phyloP scores from a whole-genome alignment of 1,139 yeast genomes.

The Yamadazyma aaseri region DNA sequence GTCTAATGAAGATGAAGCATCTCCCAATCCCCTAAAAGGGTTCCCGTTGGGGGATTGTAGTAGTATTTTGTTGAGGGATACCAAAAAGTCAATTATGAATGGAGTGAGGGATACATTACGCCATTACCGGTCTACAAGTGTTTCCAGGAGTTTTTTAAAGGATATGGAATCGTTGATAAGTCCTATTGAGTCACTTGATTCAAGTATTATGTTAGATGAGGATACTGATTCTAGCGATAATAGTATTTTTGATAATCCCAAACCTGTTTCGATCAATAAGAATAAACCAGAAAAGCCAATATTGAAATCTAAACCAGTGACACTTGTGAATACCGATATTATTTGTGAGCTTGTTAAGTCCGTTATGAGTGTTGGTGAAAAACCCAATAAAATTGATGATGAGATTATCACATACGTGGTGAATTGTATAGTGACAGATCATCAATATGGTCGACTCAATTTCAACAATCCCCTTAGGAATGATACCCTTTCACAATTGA shows the following conservation, averaged over 20 bases:
- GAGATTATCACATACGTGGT: conserved; percentile 5
- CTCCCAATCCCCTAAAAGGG: conserved; percentile 3
- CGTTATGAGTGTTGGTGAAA: too few species aligned
- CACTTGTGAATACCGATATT: too few species aligned
- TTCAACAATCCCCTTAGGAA: conserved; percentile 3
- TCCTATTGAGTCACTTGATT: too few species aligned
- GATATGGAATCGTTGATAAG: neutral
- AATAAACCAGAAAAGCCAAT: too few species aligned
- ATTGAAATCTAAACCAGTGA: too few species aligned
- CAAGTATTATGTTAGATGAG: too few species aligned
- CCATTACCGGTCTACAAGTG: conserved; percentile 2
- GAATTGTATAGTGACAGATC: conserved; percentile 6
- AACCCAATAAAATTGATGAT: conserved; percentile 2
- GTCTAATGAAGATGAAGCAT: neutral
- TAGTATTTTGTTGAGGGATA: conserved; percentile 6
- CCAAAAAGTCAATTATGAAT: conserved; percentile 2
- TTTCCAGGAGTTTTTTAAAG: too few species aligned
- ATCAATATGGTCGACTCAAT: conserved; percentile 4
- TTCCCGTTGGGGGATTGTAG: conserved; percentile 11
- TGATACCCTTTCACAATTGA: conserved; percentile 1
- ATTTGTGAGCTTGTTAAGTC: too few species aligned
- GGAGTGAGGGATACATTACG: conserved; percentile 2
- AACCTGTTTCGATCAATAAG: too few species aligned
- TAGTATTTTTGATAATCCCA: too few species aligned
- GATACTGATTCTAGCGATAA: too few species aligned